Evolutionary conservation across 257 asterid genomes (phyloP).

Genomic region (Leptodermis oblonga): DNA sequence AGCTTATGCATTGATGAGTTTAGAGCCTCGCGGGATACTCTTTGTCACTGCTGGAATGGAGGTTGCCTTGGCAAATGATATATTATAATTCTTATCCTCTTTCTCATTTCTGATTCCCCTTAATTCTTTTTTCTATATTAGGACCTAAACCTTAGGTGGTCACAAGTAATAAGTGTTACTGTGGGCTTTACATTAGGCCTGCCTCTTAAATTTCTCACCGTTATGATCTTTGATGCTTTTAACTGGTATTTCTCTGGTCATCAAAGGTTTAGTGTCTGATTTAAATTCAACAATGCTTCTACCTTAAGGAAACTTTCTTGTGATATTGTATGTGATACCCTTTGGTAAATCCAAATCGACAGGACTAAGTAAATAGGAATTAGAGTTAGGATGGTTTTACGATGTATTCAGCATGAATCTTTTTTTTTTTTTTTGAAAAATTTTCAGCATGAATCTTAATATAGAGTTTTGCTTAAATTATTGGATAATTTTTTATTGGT

Average conservation of each 20-base stretch:
- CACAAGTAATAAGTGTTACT: background rate
- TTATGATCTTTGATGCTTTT: background rate
- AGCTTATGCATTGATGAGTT: slow-evolving; percentile 81
- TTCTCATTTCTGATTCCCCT: slow-evolving; percentile 5
- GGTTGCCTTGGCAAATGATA: slow-evolving; percentile 33
- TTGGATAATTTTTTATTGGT: background rate
- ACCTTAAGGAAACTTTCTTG: background rate
- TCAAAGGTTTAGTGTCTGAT: background rate
- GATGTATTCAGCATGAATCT: background rate
- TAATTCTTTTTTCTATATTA: background rate
- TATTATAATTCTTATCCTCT: background rate
- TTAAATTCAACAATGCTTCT: background rate
- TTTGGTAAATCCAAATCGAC: background rate
- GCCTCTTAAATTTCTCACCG: background rate
- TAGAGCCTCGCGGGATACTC: slow-evolving; percentile 92
- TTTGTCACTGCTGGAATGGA: slow-evolving; percentile 93
- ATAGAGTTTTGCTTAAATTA: background rate
- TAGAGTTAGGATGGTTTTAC: background rate
- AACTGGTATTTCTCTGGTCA: background rate
- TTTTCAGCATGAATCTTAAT: too few relatives aligned
- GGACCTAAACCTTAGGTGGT: background rate
- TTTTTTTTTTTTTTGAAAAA: too few relatives aligned
- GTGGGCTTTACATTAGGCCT: background rate
- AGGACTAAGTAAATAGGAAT: background rate
- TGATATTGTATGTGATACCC: background rate